These are phyloP conservation scores for Talinum fruticosum DNA, from an alignment of 148 eudicot genomes.

Conservation along the genomic window DNA sequence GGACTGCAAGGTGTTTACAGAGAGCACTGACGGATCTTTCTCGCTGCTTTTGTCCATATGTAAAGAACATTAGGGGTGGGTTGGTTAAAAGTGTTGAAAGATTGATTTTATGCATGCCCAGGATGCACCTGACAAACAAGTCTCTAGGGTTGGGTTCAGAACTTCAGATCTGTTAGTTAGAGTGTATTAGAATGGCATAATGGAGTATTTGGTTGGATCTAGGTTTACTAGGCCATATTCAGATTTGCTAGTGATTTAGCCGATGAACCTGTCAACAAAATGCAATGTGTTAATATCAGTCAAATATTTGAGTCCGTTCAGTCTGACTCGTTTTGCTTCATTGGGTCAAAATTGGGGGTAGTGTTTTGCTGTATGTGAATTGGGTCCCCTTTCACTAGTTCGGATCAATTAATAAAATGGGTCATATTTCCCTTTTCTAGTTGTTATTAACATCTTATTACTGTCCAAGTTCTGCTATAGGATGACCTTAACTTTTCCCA, in stretches of 20 bases:
- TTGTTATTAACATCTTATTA: not conserved
- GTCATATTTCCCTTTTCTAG: not conserved
- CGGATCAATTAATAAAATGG: not conserved
- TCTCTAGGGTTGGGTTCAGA: not conserved
- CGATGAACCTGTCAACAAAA: not conserved
- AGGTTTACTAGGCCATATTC: not conserved
- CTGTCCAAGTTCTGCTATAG: not conserved
- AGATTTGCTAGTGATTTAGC: not conserved
- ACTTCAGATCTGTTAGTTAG: not conserved
- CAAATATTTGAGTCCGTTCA: not conserved
- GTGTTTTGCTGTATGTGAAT: not conserved
- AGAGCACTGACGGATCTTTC: too few species aligned
- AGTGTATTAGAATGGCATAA: not conserved
- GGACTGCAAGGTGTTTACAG: too few species aligned
- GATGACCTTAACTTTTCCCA: not conserved
- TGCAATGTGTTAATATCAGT: not conserved
- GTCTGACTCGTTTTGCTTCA: not conserved
- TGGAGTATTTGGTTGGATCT: not conserved
- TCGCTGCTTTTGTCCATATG: not conserved
- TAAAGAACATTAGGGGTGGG: not conserved
- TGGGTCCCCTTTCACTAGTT: not conserved
- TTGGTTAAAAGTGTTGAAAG: too few species aligned
- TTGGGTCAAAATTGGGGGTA: not conserved
- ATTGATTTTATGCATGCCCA: too few species aligned
- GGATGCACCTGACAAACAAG: not conserved